Evolutionary conservation across 352 stramenopile species (phyloP), one percentile per base, ranked within the genome.

Genomic region (Pythium pyrilobum): DNA sequence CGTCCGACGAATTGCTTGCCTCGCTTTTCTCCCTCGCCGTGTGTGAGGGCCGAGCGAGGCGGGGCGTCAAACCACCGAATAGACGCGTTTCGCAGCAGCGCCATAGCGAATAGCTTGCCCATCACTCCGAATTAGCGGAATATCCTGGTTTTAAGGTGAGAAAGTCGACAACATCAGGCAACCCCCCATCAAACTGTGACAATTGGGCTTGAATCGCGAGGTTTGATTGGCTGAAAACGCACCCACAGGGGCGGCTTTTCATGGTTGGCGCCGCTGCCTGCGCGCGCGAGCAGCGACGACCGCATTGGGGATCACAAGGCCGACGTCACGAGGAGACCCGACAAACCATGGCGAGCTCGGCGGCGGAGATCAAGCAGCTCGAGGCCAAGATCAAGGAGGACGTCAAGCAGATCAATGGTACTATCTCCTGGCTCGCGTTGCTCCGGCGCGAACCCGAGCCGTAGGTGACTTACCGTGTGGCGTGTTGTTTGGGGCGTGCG

Each of bases 341-440:
- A 16, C 24, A 55, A 33, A 74, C 25, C 33, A 87, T 87, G 80
- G 60, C 67, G 64, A 83, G 36, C 56, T 52, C 66, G 29, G 69
- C 66, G 29, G 72, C 70, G 49, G 74, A 87, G 71, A 87, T 91
- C 65, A 91, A 87, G 77, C 81, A 92, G 71, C 66, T 95, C 33
- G 84, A 95, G 55, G 80, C 77, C 31, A 81, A 79, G 59, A 86
- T 95, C 68, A 91, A 92, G 62, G 81, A 90, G 51, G 74, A 92
- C 68, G 77, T 90, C 41, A 88, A 87, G 68, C 76, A 92, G 59
- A 75, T 88, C 49, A 95, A 95, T 50, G 78, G 78, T 87, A 51
- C 27, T 52, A 15, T 6, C 15, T 8, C 5, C 5, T 23, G 3
- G 12, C 24, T 2, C 23, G 15, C 25, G 25, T 8, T 37, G 56